Evolutionary conservation across 768 basidiomycete genomes (phyloP), one percentile per base, ranked within the genome.

Genomic region (Harrya chromipes): DNA sequence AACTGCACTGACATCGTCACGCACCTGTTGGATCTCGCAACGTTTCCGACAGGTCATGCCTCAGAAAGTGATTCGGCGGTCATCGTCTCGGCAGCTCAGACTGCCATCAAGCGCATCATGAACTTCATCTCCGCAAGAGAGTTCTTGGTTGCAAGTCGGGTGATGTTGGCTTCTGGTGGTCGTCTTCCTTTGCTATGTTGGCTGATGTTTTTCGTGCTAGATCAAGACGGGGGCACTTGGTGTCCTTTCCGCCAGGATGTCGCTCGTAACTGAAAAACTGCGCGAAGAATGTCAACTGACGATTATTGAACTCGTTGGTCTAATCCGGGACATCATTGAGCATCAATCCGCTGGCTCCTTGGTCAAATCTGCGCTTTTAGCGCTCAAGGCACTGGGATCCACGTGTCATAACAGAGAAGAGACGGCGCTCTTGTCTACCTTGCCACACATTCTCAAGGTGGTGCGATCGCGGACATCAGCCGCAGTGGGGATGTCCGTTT

Each of bases 321-420:
- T 67, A n/a, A 76, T 85, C 41, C 75, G 76, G 40, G 70, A 70
- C 9, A 55, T 83, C n/a, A 55, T 88, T 14, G 57, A 75, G 14
- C 58, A 60, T 7, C 70, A 74, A 27, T 65, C 70, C 29, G 73
- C 77, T 6, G 73, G 67, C 3, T 40, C 63, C 3, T 63, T 82
- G n/a, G 62, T 70, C 6, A 49, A 62, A 3, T 70, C 80, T 42
- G 79, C 83, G n/a, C 74, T 89, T 46, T 65, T 68, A 13, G 84
- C 88, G 4, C 62, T 95, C 43, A 72, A 73, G 23, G 72, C 78
- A 0, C 73, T 95, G 44, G 80, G 78, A 17, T 60, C 69, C 0
- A 84, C 88, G 0, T 70, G 83, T 38, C 71, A 75, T 39, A 47
- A 78, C 0, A 81, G 82, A 29, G 94, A 97, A 68, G 89, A 93